These are phyloP conservation scores for Melampsora larici-populina DNA, from an alignment of 1,284 basidiomycete species.

Conservation along the genomic window DNA sequence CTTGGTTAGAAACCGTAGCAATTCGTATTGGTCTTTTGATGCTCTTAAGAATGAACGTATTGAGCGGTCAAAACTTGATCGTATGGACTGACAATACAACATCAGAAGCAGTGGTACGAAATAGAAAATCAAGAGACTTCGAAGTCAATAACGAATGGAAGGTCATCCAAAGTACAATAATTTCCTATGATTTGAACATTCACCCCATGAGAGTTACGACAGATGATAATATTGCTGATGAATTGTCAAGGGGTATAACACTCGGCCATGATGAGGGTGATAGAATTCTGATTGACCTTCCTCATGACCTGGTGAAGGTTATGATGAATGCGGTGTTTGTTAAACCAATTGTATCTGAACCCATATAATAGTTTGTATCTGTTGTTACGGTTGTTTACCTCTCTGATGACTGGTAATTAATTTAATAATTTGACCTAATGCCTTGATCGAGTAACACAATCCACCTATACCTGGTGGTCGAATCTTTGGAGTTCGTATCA, in stretches of 20 bases:
- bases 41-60: too few relatives aligned
- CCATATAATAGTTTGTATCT: background rate
- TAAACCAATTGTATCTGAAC: background rate
- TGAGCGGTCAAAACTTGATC: too few relatives aligned
- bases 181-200: background rate
- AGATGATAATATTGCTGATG: background rate
- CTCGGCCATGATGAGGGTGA: background rate
- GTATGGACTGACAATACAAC: too few relatives aligned
- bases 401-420: background rate
- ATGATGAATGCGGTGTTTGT: too few relatives aligned
- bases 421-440: background rate
- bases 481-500: too few relatives aligned
- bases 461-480: too few relatives aligned
- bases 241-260: background rate
- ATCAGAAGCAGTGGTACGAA: background rate
- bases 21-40: too few relatives aligned
- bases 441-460: too few relatives aligned
- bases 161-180: background rate
- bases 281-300: background rate
- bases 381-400: too few relatives aligned
- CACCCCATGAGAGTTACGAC: background rate
- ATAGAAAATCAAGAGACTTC: slow-evolving; percentile 2
- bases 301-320: background rate
- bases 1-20: slow-evolving; percentile 18
- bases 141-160: slow-evolving; percentile 14